phyloP scores from a whole-genome alignment of 2,329 filamentous ascomycete species.

The Cladosporium velox region DNA sequence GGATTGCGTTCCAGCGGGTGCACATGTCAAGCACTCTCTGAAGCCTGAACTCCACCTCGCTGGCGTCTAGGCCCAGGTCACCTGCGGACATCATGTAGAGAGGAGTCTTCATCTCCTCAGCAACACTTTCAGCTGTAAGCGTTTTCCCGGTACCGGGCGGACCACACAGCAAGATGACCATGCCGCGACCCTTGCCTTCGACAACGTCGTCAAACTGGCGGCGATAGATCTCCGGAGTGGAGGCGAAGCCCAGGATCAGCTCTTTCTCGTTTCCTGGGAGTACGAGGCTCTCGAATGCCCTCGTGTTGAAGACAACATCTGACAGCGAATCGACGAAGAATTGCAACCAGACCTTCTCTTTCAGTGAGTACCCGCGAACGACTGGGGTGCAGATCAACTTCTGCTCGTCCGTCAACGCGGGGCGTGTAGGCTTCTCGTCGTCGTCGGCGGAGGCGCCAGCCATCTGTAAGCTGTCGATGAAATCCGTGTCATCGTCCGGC shows the following conservation, averaged over 20 bases:
- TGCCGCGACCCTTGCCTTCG: slow-evolving; percentile 54
- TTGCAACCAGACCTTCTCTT: slow-evolving; percentile 46
- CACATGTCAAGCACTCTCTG: too few relatives aligned
- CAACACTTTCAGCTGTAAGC: slow-evolving; percentile 39
- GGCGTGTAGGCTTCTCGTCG: slow-evolving; percentile 31
- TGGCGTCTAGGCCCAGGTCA: slow-evolving; percentile 50
- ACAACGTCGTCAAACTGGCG: slow-evolving; percentile 53
- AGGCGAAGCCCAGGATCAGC: slow-evolving; percentile 50
- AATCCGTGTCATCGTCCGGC: too few relatives aligned
- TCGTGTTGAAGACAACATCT: slow-evolving; percentile 48
- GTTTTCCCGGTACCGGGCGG: slow-evolving; percentile 58
- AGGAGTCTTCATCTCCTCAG: slow-evolving; percentile 44
- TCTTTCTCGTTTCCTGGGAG: slow-evolving; percentile 38
- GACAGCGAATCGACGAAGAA: slow-evolving; percentile 44
- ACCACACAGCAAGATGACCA: slow-evolving; percentile 54
- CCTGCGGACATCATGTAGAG: slow-evolving; percentile 54
- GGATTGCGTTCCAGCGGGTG: too few relatives aligned
- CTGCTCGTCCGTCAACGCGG: slow-evolving; percentile 33
- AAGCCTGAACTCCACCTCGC: slow-evolving; percentile 2
- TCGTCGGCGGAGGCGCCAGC: slow-evolving; percentile 24
- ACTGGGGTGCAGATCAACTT: slow-evolving; percentile 38
- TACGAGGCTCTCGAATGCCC: slow-evolving; percentile 9
- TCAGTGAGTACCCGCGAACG: slow-evolving; percentile 41
- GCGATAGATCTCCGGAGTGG: slow-evolving; percentile 43
- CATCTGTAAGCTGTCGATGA: too few relatives aligned